Base-by-base conservation (phyloP, 2,329 filamentous ascomycete genomes). In the Diplodia mutila region DNA sequence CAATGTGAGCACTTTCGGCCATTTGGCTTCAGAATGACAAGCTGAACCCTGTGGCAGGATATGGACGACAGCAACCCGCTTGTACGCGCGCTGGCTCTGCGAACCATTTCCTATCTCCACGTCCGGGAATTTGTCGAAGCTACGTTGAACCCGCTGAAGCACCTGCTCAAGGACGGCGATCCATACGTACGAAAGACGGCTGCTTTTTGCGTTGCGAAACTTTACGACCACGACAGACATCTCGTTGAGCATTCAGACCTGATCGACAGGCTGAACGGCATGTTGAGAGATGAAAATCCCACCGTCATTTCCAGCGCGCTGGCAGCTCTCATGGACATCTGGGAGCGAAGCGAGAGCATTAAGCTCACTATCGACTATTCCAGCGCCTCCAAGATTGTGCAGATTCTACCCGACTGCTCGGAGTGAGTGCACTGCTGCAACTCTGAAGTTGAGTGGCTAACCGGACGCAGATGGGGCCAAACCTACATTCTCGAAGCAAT, bases 121-220 rank as follows among this genome's bases (percentile, higher is more conserved):
- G 95, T 99, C 54, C 89, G 91, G 72, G 94, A 99, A 77, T 99
- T 96, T 76, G 93, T 98, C 73, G 92, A 97, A 80, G 91, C 93
- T 14, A 96, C 93, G 0, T 89, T 97, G 4, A 89, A 90, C 12
- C 89, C 95, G 34, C 87, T 97, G 66, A 96, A 94, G 81, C 86
- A 87, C 64, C 85, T 97, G 61, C 87, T 99, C 70, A 89, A 89
- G 76, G 95, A 99, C 76, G 78, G 88, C 52, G 95, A 99, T 77
- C 94, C 95, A 2, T 99, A 99, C 77, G 95, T 99, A 29, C 92
- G 95, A 72, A 99, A 99, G 80, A 98, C 95, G 2, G 94, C 95
- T 2, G 94, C 94, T 2, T 97, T 96, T 78, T 96, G 92, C 74
- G 95, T 99, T 52, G 94, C 95, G 37, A 99, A 99, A 81, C 86